Conservation (phyloP, 441 rosid species). For the Pelargonium cotyledonis region DNA sequence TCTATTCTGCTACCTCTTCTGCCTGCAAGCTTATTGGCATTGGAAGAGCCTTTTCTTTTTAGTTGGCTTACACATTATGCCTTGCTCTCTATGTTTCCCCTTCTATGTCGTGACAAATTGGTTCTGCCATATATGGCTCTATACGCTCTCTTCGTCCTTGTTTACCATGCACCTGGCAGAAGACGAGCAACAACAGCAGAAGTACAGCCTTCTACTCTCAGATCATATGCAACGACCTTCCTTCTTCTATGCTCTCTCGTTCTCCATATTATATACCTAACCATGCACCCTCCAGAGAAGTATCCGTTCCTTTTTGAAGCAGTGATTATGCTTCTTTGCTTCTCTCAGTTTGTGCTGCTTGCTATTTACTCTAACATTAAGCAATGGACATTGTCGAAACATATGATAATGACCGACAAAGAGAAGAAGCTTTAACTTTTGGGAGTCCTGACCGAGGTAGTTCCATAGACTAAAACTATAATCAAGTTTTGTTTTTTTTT, state of each 20-base stretch:
- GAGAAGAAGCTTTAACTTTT: not conserved
- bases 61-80: slow-evolving; percentile 53
- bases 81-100: slow-evolving; percentile 86
- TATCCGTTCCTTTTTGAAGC: slow-evolving; percentile 88
- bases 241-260: slow-evolving; percentile 39
- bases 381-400: slow-evolving; percentile 5
- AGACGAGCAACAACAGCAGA: slow-evolving; percentile 12
- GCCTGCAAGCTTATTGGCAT: slow-evolving; percentile 66
- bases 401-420: not conserved
- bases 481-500: too few relatives aligned
- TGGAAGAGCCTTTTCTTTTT: slow-evolving; percentile 48
- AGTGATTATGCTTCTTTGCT: slow-evolving; percentile 72
- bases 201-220: slow-evolving; percentile 16
- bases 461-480: not conserved
- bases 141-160: slow-evolving; percentile 42
- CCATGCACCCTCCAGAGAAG: slow-evolving; percentile 53
- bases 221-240: slow-evolving; percentile 17
- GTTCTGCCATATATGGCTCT: slow-evolving; percentile 51
- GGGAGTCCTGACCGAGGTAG: not conserved
- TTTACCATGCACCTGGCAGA: slow-evolving; percentile 39
- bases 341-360: slow-evolving; percentile 47
- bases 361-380: slow-evolving; percentile 44
- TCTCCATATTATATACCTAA: slow-evolving; percentile 58
- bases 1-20: slow-evolving; percentile 86
- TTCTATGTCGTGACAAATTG: slow-evolving; percentile 69